Evolutionary conservation across 768 basidiomycete species (phyloP).

Genomic region (Auriscalpium vulgare): DNA sequence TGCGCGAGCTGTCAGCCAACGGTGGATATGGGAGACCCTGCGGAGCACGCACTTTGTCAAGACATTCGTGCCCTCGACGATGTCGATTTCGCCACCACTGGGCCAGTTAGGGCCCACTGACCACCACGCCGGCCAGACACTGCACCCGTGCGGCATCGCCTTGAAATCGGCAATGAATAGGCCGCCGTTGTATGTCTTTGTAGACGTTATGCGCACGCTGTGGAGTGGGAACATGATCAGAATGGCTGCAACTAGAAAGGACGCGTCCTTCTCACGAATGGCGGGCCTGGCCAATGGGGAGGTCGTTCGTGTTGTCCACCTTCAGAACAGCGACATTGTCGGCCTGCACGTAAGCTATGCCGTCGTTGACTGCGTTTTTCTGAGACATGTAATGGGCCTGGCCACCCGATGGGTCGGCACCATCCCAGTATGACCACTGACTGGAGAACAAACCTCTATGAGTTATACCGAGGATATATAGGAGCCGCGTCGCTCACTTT

Average conservation of each 20-base stretch:
- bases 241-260: neutral
- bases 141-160: conserved; percentile 23
- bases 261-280: conserved; percentile 4
- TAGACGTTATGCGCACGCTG: conserved; percentile 23
- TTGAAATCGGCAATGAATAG: conserved; percentile 25
- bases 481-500: neutral
- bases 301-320: conserved; percentile 5
- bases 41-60: neutral
- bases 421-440: neutral
- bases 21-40: too few relatives aligned
- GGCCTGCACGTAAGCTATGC: conserved; percentile 2
- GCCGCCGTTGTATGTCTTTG: conserved; percentile 21
- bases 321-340: neutral
- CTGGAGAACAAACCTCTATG: neutral
- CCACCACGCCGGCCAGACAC: conserved; percentile 24
- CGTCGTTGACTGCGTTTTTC: neutral
- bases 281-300: neutral
- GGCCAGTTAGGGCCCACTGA: conserved; percentile 20
- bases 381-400: neutral
- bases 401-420: conserved; percentile 1
- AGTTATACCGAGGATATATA: neutral
- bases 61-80: conserved; percentile 16
- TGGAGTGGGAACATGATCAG: neutral
- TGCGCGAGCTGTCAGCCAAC: neutral
- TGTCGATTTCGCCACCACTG: conserved; percentile 27